Conservation (phyloP, 2,329 filamentous ascomycete species). For the Myriosclerotinia duriaeana region DNA sequence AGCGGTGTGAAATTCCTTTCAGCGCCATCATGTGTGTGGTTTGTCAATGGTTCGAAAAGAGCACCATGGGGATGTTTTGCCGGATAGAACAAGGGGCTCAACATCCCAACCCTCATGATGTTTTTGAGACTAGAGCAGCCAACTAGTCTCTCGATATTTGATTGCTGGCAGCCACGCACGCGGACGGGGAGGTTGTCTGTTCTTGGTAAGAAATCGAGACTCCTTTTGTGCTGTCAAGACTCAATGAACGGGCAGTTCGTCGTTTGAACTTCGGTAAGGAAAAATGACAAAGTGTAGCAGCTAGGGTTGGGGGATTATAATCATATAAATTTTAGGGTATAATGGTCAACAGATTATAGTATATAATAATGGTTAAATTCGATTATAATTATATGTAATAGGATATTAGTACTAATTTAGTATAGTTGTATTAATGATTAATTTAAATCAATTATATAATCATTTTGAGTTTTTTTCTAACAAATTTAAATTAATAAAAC, state of each 20-base stretch:
- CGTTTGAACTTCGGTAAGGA: slow-evolving; percentile 18
- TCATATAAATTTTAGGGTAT: too few relatives aligned
- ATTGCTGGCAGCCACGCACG: slow-evolving; percentile 21
- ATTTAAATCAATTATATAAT: too few relatives aligned
- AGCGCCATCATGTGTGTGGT: slow-evolving; percentile 1
- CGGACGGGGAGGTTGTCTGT: slow-evolving; percentile 8
- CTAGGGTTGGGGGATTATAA: too few relatives aligned
- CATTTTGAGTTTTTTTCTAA: too few relatives aligned
- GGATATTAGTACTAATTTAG: too few relatives aligned
- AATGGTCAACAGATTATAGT: too few relatives aligned
- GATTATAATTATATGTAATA: too few relatives aligned
- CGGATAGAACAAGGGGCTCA: slow-evolving; percentile 17
- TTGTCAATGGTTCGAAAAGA: slow-evolving; percentile 1
- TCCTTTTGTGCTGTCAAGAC: background rate
- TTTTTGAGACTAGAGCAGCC: background rate
- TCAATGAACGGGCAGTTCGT: slow-evolving; percentile 1
- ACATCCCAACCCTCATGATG: slow-evolving; percentile 9
- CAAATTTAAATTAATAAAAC: too few relatives aligned
- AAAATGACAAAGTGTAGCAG: background rate
- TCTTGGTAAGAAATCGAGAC: slow-evolving; percentile 2
- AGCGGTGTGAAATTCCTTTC: slow-evolving; percentile 16
- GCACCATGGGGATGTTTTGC: background rate
- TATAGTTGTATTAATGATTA: too few relatives aligned
- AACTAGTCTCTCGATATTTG: slow-evolving; percentile 9
- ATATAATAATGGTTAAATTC: too few relatives aligned